Evolutionary conservation across 2,329 filamentous ascomycete genomes (phyloP).

Genomic region (Stagonosporopsis vannaccii): DNA sequence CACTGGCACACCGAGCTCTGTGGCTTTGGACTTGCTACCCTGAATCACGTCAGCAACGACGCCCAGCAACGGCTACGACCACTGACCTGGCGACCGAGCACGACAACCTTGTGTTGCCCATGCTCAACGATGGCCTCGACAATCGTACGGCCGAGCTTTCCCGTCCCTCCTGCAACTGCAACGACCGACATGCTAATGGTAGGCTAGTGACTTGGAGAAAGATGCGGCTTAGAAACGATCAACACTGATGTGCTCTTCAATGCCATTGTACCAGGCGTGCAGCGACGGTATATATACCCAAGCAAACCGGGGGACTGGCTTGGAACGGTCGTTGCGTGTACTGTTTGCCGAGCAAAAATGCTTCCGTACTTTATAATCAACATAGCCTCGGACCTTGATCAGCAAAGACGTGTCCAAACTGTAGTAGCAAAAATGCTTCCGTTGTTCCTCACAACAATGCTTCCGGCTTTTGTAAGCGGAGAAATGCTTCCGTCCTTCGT

Average conservation of each 20-base stretch:
- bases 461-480: neutral
- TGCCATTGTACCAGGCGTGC: neutral
- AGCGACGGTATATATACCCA: neutral
- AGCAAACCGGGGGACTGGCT: too few species aligned
- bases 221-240: neutral
- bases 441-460: too few species aligned
- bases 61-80: neutral
- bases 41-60: neutral
- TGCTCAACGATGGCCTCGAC: conserved; percentile 15
- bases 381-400: too few species aligned
- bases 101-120: conserved; percentile 2
- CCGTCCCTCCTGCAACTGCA: conserved; percentile 30
- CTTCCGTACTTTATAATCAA: too few species aligned
- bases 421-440: neutral
- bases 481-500: neutral
- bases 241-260: neutral
- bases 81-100: conserved; percentile 13
- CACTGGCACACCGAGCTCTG: conserved; percentile 9
- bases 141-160: conserved; percentile 27
- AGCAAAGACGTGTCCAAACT: too few species aligned
- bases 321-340: too few species aligned
- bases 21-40: neutral
- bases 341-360: too few species aligned
- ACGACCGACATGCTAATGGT: conserved; percentile 5
- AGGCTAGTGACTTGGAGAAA: neutral